Conservation (phyloP, 2,329 filamentous ascomycete species). For the Fusarium solani-melongenae region DNA sequence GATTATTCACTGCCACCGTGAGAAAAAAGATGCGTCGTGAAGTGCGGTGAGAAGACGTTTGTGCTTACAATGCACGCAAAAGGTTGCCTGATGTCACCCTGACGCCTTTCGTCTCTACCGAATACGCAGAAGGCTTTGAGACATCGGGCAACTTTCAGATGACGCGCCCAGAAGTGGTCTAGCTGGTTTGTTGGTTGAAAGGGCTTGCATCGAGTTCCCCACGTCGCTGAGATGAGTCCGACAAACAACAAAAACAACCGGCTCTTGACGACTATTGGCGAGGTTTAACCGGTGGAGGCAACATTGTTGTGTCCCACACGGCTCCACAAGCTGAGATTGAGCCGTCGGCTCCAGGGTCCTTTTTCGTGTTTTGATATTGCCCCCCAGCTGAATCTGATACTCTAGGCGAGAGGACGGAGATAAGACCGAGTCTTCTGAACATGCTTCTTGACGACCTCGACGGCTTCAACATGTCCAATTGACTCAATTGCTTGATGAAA, state of each 20-base stretch:
- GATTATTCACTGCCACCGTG: not conserved
- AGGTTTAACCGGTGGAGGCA: not conserved
- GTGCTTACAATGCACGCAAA: not conserved
- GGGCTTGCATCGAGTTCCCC: not conserved
- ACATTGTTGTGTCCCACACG: not conserved
- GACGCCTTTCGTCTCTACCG: not conserved
- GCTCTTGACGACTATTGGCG: not conserved
- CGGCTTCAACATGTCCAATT: not conserved
- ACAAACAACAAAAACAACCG: not conserved
- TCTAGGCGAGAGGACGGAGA: not conserved
- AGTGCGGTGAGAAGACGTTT: not conserved
- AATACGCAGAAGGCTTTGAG: not conserved
- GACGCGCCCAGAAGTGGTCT: not conserved
- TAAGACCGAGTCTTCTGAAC: not conserved
- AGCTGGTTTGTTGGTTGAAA: not conserved
- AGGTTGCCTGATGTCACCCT: not conserved
- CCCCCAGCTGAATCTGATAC: slow-evolving; percentile 1
- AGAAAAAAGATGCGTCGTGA: not conserved
- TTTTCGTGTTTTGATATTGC: slow-evolving; percentile 7
- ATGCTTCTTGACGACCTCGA: not conserved
- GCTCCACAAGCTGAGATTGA: slow-evolving; percentile 3
- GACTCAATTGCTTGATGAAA: not conserved
- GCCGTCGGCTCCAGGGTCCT: not conserved
- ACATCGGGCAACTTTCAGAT: not conserved
- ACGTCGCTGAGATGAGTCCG: not conserved